These are phyloP conservation scores for Byssoonygena ceratinophila DNA, from an alignment of 2,329 filamentous ascomycete genomes.

Conservation along the genomic window DNA sequence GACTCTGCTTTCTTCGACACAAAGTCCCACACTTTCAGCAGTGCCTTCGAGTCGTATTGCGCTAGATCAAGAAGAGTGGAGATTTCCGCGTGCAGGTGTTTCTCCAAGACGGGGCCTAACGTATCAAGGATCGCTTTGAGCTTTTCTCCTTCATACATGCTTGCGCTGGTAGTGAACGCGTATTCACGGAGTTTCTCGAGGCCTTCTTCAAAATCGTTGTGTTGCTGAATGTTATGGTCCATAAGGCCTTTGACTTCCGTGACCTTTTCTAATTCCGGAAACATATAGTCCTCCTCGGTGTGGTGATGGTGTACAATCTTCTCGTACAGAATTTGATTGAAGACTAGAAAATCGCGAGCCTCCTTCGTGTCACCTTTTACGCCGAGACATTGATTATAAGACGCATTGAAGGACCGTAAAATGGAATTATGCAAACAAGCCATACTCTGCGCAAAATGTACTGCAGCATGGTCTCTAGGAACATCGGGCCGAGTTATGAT, in stretches of 20 bases:
- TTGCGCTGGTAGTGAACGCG: constrained; percentile 17
- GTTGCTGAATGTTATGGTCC: constrained; percentile 27
- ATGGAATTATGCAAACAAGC: constrained; percentile 34
- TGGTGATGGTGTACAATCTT: constrained; percentile 28
- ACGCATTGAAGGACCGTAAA: constrained; percentile 33
- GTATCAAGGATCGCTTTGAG: constrained; percentile 19
- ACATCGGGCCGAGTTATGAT: constrained; percentile 11
- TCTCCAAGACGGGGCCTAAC: constrained; percentile 19
- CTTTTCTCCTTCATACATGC: constrained; percentile 18
- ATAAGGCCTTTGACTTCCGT: constrained; percentile 24
- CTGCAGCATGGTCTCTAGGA: constrained; percentile 9
- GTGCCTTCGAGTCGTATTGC: constrained; percentile 16
- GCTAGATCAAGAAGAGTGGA: constrained; percentile 17
- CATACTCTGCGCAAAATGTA: constrained; percentile 16
- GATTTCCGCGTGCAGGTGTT: constrained; percentile 23
- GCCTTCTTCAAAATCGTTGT: constrained; percentile 19
- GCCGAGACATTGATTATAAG: constrained; percentile 31
- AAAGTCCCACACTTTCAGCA: constrained; percentile 18
- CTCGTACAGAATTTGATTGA: constrained; percentile 25
- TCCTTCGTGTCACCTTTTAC: constrained; percentile 17
- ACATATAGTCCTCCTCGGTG: constrained; percentile 25
- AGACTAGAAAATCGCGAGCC: constrained; percentile 24
- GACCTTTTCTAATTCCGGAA: constrained; percentile 25
- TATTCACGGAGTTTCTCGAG: constrained; percentile 19
- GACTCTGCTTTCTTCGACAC: constrained; percentile 15